Evolutionary conservation across 176 grass and related monocot species (phyloP), one percentile per base, ranked within the genome.

Genomic region (Avena sativa): DNA sequence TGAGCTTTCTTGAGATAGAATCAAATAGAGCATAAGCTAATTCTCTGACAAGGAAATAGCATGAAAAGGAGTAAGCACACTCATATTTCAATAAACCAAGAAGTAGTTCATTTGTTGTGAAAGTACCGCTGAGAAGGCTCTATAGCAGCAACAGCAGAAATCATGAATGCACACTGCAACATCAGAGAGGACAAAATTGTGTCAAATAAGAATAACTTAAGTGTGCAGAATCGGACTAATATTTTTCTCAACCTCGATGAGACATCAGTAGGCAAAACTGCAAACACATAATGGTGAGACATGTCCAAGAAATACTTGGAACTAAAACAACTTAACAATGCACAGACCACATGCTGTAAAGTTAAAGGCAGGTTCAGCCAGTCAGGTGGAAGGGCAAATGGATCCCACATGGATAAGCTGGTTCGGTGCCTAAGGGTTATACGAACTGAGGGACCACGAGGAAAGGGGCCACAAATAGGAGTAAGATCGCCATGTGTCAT

Each of bases 121-220:
- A 83, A 79, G 53, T 93, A 98, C 95, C 93, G 83, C 74, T 98
- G 88, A 92, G 66, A 86, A 66, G 93, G 91, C 74, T 98, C 91
- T 50, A 89, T 75, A 87, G 91, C 91, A 88, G 95, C 93, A 80
- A 89, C 89, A 70, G 86, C 95, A 86, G 87, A 95, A 87, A 98
- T 92, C 95, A 98, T 98, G 88, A 98, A 98, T 61, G 90, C 81
- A 56, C 89, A 90, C 95, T 98, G 83, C 63, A 86, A 38, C 80
- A 65, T 49, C 34, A 78, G 8, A 95, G 50, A 87, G 36, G 17
- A 17, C 5, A 73, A 47, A 83, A 63, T 83, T 84, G 12, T 64
- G 65, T 72, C 73, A 30, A 53, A 72, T 69, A 51, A 76, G 23
- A 52, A 67, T 67, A 73, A 70, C 26, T 61, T 14, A 47, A 79